phyloP scores from a whole-genome alignment of 768 basidiomycete species.

The Xerocomellus amylosporus region DNA sequence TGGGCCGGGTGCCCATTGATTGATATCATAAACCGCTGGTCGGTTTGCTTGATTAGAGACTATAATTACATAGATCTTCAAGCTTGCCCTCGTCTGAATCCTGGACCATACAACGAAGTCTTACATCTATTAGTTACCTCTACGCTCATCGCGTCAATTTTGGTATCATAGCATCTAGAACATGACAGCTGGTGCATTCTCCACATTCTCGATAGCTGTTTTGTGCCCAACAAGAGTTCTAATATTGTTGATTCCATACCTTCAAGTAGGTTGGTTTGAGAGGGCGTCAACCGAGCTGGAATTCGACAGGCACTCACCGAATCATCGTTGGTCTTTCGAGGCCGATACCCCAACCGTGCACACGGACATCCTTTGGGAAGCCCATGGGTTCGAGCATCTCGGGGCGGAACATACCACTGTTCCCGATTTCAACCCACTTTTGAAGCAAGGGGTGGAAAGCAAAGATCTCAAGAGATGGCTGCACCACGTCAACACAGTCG shows the following conservation, averaged over 20 bases:
- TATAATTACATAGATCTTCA: not conserved
- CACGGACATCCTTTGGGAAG: conserved; percentile 92
- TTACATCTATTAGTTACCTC: conserved; percentile 6
- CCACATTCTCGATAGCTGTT: conserved; percentile 84
- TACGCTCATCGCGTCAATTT: not conserved
- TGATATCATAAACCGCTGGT: conserved; percentile 3
- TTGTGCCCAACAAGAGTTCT: conserved; percentile 97
- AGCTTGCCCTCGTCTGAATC: not conserved
- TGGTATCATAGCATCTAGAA: conserved; percentile 49
- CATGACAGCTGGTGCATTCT: conserved; percentile 86
- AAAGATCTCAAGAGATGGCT: conserved; percentile 98
- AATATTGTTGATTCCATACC: conserved; percentile 97
- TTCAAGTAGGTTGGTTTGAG: conserved; percentile 29
- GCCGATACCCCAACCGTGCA: conserved; percentile 94
- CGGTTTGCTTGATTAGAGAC: conserved; percentile 1
- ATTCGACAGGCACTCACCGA: conserved; percentile 51
- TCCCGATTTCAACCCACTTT: conserved; percentile 97
- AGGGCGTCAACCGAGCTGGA: not conserved
- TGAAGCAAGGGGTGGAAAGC: conserved; percentile 93
- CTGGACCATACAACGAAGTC: not conserved
- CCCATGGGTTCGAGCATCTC: conserved; percentile 99
- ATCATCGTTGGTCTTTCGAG: conserved; percentile 99
- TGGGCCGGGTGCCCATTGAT: not conserved
- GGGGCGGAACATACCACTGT: conserved; percentile 99
- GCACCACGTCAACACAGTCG: conserved; percentile 7